These are phyloP conservation scores for Delitschia confertaspora DNA, from an alignment of 495 filamentous ascomycete species.

Conservation along the genomic window DNA sequence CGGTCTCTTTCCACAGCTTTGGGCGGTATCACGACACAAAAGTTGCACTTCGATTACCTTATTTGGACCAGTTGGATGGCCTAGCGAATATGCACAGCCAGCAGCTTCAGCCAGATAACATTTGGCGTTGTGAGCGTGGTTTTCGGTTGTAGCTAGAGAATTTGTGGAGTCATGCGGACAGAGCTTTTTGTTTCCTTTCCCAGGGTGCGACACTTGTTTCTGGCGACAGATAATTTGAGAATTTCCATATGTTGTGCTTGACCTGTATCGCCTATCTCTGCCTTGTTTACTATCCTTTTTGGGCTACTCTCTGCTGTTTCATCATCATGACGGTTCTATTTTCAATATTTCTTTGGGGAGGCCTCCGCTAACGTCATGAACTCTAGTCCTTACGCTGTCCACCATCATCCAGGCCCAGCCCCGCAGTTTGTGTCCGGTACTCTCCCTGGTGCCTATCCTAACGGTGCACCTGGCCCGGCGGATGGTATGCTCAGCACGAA, in stretches of 20 bases:
- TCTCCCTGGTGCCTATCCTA: conserved; percentile 37
- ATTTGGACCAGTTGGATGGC: conserved; percentile 14
- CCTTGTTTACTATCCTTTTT: neutral
- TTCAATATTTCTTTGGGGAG: neutral
- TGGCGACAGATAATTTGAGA: conserved; percentile 25
- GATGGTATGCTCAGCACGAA: conserved; percentile 39
- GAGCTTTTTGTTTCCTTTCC: conserved; percentile 17
- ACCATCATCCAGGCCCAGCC: conserved; percentile 40
- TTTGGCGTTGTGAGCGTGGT: conserved; percentile 14
- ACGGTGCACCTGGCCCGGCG: conserved; percentile 38
- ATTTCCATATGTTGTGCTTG: conserved; percentile 19
- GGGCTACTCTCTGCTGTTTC: conserved; percentile 2
- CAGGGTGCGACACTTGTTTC: conserved; percentile 21
- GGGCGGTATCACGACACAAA: conserved; percentile 27
- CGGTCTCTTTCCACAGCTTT: conserved; percentile 17
- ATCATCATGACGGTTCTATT: conserved; percentile 3
- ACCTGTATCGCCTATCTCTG: neutral
- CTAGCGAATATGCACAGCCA: conserved; percentile 26
- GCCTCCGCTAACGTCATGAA: conserved; percentile 5
- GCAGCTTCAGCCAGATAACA: conserved; percentile 17
- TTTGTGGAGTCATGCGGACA: conserved; percentile 11
- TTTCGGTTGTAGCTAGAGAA: conserved; percentile 22
- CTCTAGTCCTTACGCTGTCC: conserved; percentile 42
- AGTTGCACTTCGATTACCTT: conserved; percentile 25
- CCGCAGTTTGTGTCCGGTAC: conserved; percentile 36